A percentile compares a stretch with the other conserved stretches of the same genome.
Conservation (phyloP, 2,329 filamentous ascomycete species). For the Exophiala bonariae region DNA sequence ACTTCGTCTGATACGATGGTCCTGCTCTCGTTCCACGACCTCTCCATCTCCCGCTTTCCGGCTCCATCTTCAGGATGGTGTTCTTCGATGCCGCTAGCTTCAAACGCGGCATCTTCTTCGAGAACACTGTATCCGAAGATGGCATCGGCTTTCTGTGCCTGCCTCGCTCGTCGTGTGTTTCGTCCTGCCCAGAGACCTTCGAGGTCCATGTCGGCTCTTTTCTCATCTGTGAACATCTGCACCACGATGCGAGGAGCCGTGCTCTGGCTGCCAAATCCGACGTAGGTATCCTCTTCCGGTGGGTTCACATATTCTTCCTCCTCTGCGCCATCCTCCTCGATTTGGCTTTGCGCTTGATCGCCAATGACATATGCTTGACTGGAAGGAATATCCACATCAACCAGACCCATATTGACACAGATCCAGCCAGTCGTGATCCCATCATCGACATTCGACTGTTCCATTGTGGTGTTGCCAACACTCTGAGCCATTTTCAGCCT, state of each 20-base stretch:
- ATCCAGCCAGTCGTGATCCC: constrained; percentile 94
- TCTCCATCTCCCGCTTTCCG: not conserved
- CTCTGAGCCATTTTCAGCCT: constrained; percentile 78
- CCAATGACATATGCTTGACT: constrained; percentile 23
- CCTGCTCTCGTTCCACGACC: not conserved
- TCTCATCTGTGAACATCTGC: constrained; percentile 71
- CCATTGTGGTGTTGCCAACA: constrained; percentile 56
- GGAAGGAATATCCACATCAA: constrained; percentile 39
- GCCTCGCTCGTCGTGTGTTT: constrained; percentile 17
- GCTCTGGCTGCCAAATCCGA: constrained; percentile 70
- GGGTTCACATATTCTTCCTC: constrained; percentile 33
- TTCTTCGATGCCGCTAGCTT: constrained; percentile 7
- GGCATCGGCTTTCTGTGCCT: constrained; percentile 15
- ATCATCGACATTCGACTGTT: constrained; percentile 69
- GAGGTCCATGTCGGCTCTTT: constrained; percentile 65
- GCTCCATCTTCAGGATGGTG: not conserved
- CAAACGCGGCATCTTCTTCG: not conserved
- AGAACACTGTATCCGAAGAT: not conserved
- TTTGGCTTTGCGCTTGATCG: constrained; percentile 3
- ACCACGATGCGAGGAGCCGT: constrained; percentile 65
- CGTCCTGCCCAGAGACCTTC: constrained; percentile 61
- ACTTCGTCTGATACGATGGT: no score
- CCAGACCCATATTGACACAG: constrained; percentile 81
- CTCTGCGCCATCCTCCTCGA: constrained; percentile 27
- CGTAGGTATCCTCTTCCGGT: constrained; percentile 58